Evolutionary conservation across 1,284 basidiomycete genomes (phyloP).

Genomic region (Apiotrichum gamsii): DNA sequence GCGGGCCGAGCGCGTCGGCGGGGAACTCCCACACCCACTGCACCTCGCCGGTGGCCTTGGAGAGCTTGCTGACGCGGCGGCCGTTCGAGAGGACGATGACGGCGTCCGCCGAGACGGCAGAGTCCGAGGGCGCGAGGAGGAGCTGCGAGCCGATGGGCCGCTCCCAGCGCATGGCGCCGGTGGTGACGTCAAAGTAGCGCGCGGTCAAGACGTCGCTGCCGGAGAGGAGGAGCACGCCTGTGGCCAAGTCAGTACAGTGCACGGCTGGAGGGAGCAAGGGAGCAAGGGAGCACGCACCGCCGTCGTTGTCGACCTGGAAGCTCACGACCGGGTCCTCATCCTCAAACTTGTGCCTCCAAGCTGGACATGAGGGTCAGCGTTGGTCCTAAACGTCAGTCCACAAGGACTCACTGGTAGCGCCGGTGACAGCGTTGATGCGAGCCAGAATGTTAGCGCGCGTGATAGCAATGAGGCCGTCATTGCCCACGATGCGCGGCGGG

Average conservation of each 20-base stretch:
- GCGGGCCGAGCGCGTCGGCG: constrained; percentile 46
- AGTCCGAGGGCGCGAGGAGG: constrained; percentile 52
- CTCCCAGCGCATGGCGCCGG: constrained; percentile 67
- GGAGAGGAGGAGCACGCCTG: constrained; percentile 67
- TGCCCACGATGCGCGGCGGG: constrained; percentile 38
- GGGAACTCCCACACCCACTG: constrained; percentile 39
- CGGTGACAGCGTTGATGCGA: constrained; percentile 58
- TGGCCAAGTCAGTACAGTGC: neutral
- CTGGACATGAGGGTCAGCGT: constrained; percentile 43
- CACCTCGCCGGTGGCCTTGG: constrained; percentile 22
- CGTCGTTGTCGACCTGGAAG: constrained; percentile 59
- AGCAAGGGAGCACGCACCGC: constrained; percentile 51
- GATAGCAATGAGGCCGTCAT: constrained; percentile 51
- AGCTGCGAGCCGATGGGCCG: constrained; percentile 47
- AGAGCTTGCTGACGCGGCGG: constrained; percentile 29
- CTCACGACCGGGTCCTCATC: constrained; percentile 61
- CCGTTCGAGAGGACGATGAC: constrained; percentile 37
- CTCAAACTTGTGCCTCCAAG: neutral
- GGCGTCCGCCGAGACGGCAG: constrained; percentile 42
- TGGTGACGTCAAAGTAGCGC: constrained; percentile 61
- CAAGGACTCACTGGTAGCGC: constrained; percentile 1
- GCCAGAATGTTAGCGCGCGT: constrained; percentile 74
- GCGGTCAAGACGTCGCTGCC: constrained; percentile 65
- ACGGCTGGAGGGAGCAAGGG: too few species aligned
- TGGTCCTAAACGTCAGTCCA: constrained; percentile 85